These are phyloP conservation scores for Brassica balearica DNA, from an alignment of 441 rosid genomes.

Conservation along the genomic window DNA sequence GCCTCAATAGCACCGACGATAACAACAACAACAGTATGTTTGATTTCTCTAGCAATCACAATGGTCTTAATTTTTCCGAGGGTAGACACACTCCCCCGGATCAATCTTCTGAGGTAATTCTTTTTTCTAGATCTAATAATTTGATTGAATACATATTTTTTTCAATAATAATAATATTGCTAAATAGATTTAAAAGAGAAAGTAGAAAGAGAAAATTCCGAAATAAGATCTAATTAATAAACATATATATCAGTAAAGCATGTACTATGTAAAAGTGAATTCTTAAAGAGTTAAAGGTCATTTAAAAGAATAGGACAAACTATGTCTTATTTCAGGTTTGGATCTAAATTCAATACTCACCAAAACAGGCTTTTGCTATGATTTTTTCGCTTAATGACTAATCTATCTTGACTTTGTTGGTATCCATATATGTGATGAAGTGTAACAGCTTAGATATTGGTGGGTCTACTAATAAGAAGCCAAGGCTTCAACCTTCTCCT, in stretches of 20 bases:
- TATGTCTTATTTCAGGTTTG: slow-evolving; percentile 28
- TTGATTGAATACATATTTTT: not conserved
- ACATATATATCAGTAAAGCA: slow-evolving; percentile 13
- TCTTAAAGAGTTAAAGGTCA: slow-evolving; percentile 12
- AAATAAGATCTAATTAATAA: not conserved
- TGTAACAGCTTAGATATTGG: slow-evolving; percentile 80
- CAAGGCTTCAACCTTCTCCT: slow-evolving; percentile 82
- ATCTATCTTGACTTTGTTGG: slow-evolving; percentile 29
- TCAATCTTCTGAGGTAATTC: slow-evolving; percentile 77
- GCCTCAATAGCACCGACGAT: slow-evolving; percentile 52
- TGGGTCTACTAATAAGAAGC: slow-evolving; percentile 86
- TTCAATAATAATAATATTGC: not conserved
- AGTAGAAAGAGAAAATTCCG: not conserved
- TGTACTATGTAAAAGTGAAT: slow-evolving; percentile 6
- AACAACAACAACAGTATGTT: slow-evolving; percentile 66
- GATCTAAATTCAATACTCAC: slow-evolving; percentile 23
- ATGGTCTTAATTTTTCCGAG: slow-evolving; percentile 46
- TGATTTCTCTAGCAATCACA: slow-evolving; percentile 69
- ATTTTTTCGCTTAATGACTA: not conserved
- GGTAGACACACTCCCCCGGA: slow-evolving; percentile 73
- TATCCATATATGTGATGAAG: slow-evolving; percentile 46
- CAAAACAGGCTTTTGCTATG: slow-evolving; percentile 6
- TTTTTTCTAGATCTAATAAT: not conserved
- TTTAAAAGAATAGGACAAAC: slow-evolving; percentile 25
- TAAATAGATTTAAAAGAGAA: not conserved